Evolutionary conservation across 2,329 filamentous ascomycete genomes (phyloP), one percentile per base, ranked within the genome.

Genomic region (Ophiostoma sp.): DNA sequence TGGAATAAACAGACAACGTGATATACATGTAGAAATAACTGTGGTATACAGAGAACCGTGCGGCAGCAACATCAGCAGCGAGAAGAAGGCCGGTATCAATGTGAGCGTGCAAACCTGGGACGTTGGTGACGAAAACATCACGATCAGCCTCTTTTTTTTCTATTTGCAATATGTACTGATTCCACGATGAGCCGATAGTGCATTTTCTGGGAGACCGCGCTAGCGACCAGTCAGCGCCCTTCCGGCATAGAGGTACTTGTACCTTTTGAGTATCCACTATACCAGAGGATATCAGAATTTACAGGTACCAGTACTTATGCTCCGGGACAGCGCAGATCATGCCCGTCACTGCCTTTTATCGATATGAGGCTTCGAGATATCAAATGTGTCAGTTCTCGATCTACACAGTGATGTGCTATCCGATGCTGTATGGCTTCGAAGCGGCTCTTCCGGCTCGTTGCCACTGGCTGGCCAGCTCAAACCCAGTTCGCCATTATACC

Each of bases 381-480:
- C 17, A 17, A 54, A 23, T 20, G 23, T 31, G 27, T 33, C 57
- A 35, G 27, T 62, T 20, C 15, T 10, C 39, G 39, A 31, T 31
- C 1, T 3, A 31, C 27, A 1, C 27, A 31, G 36, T 11, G 8
- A 1, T 39, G 10, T 39, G 36, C 36, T 39, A 39, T 39, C 10
- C 1, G 13, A 13, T 10, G 36, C 36, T 39, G 36, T 11, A 39
- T 23, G 27, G 23, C 15, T 31, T 31, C 27, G 54, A 60, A 6
- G 60, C 57, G 57, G 57, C 57, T 62, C 60, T 64, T 64, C 60
- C 60, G 23, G 60, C 60, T 36, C 31, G 17, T 62, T 62, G 57
- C 13, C 15, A 20, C 23, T 62, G 15, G 5, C 57, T 62, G 57
- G 27, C 15, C 17, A 35, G 57, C 31, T 33, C 10, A 23, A 31